Percentiles rank a stretch among this genome's conserved stretches.
These are phyloP conservation scores for Podaxis sp. DNA, from an alignment of 768 basidiomycete species.

Conservation along the genomic window DNA sequence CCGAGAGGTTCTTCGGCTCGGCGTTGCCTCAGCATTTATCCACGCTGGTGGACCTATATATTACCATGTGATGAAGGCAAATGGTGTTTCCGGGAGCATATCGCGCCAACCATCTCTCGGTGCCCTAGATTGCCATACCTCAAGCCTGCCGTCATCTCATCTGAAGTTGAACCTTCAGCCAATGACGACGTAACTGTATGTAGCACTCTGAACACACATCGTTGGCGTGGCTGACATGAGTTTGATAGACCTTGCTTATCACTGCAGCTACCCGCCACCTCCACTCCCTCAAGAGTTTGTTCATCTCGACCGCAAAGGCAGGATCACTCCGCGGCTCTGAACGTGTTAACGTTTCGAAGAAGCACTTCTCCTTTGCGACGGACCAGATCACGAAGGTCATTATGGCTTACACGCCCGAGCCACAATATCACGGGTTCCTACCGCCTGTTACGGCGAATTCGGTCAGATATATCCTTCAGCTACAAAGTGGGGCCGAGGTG, in stretches of 20 bases:
- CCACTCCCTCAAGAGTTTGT: background rate
- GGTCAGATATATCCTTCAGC: background rate
- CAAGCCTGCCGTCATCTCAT: constrained; percentile 7
- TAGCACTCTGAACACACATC: background rate
- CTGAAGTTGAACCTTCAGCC: constrained; percentile 2
- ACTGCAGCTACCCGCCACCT: background rate
- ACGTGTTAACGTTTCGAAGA: background rate
- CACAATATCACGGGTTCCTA: background rate
- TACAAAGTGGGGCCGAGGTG: background rate
- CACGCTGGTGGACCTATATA: constrained; percentile 3
- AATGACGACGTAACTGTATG: background rate
- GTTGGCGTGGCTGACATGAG: background rate
- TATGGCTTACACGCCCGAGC: background rate
- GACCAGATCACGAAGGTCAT: background rate
- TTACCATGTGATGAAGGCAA: constrained; percentile 2
- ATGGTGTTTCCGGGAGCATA: constrained; percentile 9
- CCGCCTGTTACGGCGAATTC: background rate
- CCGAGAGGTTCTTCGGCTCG: background rate
- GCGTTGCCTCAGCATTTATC: background rate
- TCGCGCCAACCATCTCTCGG: background rate
- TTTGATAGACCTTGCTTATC: background rate
- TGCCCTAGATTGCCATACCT: constrained; percentile 1
- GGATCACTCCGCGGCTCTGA: constrained; percentile 5
- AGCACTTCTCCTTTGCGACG: background rate
- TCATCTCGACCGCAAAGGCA: background rate